Evolutionary conservation across 2,329 filamentous ascomycete species (phyloP), one percentile per base, ranked within the genome.

Genomic region (Alternaria atra): DNA sequence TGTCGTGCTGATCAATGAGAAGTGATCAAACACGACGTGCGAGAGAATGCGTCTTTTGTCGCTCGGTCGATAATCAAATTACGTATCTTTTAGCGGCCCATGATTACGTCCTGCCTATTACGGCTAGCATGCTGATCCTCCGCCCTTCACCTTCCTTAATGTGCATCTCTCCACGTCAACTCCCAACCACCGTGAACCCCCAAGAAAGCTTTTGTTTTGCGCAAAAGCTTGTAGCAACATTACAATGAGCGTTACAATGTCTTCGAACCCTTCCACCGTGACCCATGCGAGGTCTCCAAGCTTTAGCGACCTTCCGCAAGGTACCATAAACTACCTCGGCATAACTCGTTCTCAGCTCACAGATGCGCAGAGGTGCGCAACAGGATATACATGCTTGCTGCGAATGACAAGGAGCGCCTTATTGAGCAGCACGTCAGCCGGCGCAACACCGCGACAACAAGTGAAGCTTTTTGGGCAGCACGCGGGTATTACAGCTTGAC

Each of bases 401-500:
- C 60, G 20, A 46, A 51, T 34, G 48, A 63, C 40, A 52, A 52
- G 47, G 47, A 63, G 30, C 52, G 60, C 15, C 52, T 60, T 10
- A 9, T 52, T n/a, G 60, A 63, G 42, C 55, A 60, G 48, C 57
- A 55, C 30, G 57, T 60, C 30, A 60, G 60, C 27, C 48, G 57
- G 12, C 60, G 57, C 42, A 51, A 6, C 17, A 27, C 32, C 23
- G 42, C 52, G 2, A 53, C 57, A 6, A 55, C 56, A 42, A 50
- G 47, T 51, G 57, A 56, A 39, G 48, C 40, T 40, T 55, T 56
- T 34, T 63, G 58, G 40, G 44, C 27, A 27, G 52, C 52, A 9
- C 60, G 60, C 25, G 57, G 57, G 30, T 65, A 50, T 42, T 58
- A 59, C 51, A 48, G 60, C 32, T 59, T 65, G 35, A 60, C 56